Evolutionary conservation across 345 rosid species (phyloP), one percentile per base, ranked within the genome.

Genomic region (Carallia pectinifolia): DNA sequence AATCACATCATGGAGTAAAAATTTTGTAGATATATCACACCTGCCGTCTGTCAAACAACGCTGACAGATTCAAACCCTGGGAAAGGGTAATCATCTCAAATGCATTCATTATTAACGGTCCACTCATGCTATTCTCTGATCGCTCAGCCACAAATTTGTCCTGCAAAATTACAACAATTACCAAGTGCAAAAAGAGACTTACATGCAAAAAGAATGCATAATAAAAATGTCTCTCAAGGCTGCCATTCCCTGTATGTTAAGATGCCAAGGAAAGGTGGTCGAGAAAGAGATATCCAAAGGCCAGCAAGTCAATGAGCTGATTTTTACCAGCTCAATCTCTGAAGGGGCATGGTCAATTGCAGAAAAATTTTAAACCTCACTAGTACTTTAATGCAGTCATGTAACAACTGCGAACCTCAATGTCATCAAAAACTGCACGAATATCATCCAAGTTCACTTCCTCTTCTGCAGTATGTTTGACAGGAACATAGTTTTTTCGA

Each of bases 31-130:
- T 6, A 68, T 47, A 33, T 56, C 30, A 44, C 81, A 94, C 97
- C 97, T 86, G 97, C 65, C 80, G 83, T 80, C 97, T 83, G 61
- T 95, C 97, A 84, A 95, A 95, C 69, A 95, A 81, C 47, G 90
- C 96, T 30, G 97, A 90, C 66, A 95, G 81, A 77, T 95, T 95
- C 81, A 91, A 80, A 64, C 96, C 98, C 79, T 94, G 98, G n/a
- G 96, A 94, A 70, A 94, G 83, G 16, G 95, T 88, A 58, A 94
- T 94, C 93, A 95, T 88, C 88, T 95, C 99, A 80, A 95, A 95
- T 55, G 97, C 99, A 77, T 95, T 95, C 98, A 94, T 91, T 61
- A 85, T 78, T 59, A 88, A 62, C 15, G 98, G 98, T 16, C 96
- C 85, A 18, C 74, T 81, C 39, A 80, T 89, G 47, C 74, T 75